Conservation (phyloP, 2,329 filamentous ascomycete genomes). For the Diaporthe destruens region DNA sequence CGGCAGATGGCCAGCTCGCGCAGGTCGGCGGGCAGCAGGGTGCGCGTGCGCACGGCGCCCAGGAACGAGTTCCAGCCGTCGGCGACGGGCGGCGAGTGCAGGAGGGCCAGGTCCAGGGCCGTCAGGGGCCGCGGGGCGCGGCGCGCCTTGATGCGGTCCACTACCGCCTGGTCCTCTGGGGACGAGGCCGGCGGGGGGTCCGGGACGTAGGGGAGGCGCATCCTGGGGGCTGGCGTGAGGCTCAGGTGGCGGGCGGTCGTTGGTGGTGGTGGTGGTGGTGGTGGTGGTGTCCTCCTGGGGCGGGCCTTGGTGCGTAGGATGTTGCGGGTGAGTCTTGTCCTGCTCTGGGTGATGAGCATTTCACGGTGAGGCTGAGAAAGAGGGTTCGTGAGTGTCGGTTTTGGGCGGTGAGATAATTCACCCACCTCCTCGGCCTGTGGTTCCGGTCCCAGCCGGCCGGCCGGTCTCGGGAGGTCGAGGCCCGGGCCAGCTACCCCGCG, state of each 20-base stretch:
- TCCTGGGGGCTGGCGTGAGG: constrained; percentile 52
- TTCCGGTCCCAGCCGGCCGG: constrained; percentile 27
- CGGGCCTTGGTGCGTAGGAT: background rate
- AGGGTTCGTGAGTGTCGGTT: background rate
- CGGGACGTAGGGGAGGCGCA: constrained; percentile 77
- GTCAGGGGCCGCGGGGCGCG: constrained; percentile 78
- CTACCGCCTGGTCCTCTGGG: constrained; percentile 67
- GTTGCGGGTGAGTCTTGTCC: background rate
- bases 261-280: background rate
- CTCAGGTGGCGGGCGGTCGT: background rate
- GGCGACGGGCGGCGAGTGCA: constrained; percentile 80
- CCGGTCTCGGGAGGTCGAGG: constrained; percentile 9
- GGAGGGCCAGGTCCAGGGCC: constrained; percentile 79
- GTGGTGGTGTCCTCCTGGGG: background rate
- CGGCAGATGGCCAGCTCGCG: constrained; percentile 85
- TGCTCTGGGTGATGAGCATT: background rate
- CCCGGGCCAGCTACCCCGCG: constrained; percentile 27
- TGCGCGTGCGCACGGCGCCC: constrained; percentile 70
- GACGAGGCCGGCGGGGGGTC: constrained; percentile 61
- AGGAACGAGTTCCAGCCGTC: constrained; percentile 82
- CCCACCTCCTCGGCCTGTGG: background rate
- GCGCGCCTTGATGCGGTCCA: constrained; percentile 73
- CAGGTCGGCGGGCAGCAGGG: constrained; percentile 64
- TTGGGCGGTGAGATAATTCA: background rate
- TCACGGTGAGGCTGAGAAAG: background rate